phyloP scores from a whole-genome alignment of 2,329 filamentous ascomycete species.

The Biscogniauxia mediterranea region DNA sequence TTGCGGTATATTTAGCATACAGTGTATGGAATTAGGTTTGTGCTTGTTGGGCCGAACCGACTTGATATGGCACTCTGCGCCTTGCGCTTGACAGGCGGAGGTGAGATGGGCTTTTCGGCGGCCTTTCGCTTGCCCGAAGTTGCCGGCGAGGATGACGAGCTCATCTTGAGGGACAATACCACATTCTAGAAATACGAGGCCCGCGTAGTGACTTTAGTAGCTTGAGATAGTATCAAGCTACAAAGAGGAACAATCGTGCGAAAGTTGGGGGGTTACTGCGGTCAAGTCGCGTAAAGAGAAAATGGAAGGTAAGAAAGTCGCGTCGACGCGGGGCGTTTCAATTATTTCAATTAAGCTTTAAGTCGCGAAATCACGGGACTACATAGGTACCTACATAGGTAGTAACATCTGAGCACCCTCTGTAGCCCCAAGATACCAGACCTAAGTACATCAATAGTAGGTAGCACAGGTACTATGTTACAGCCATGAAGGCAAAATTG shows the following conservation, averaged over 20 bases:
- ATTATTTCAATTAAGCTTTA: not conserved
- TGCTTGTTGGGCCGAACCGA: conserved; percentile 27
- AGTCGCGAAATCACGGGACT: conserved; percentile 4
- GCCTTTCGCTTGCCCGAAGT: conserved; percentile 27
- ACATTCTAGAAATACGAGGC: not conserved
- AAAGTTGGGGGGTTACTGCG: not conserved
- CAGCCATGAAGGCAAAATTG: too few species aligned
- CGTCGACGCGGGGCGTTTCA: conserved; percentile 2
- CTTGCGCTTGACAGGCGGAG: conserved; percentile 53
- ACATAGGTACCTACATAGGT: too few species aligned
- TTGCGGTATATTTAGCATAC: conserved; percentile 12
- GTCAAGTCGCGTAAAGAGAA: not conserved
- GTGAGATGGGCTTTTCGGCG: conserved; percentile 46
- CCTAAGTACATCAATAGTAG: too few species aligned
- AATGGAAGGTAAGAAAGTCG: not conserved
- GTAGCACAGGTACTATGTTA: too few species aligned
- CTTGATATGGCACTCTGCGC: conserved; percentile 52
- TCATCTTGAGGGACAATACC: not conserved
- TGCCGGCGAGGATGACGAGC: not conserved
- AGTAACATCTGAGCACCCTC: too few species aligned
- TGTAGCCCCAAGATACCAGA: too few species aligned
- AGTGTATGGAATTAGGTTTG: not conserved
- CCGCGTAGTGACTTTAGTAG: too few species aligned
- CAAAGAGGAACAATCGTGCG: not conserved
- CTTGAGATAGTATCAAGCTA: not conserved